Conservation (phyloP, 148 eudicot species). For the Mesembryanthemum crystallinum region DNA sequence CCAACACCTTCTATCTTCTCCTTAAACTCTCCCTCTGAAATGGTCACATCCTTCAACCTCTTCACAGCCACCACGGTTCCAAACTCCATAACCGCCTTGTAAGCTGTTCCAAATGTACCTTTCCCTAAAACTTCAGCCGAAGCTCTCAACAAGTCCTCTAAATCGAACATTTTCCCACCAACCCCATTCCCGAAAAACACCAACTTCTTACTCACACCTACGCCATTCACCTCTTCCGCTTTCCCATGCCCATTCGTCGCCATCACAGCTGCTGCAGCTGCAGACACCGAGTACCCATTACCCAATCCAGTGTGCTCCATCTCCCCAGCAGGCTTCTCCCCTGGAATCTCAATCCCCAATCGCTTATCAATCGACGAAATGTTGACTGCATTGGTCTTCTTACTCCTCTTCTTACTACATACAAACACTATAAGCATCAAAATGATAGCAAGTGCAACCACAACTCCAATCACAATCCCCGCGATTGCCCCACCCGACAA, state of each 20-base stretch:
- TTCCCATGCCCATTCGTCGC: constrained; percentile 29
- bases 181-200: constrained; percentile 62
- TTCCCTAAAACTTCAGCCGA: constrained; percentile 93
- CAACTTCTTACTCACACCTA: constrained; percentile 46
- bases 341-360: constrained; percentile 36
- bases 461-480: constrained; percentile 69
- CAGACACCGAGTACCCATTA: constrained; percentile 37
- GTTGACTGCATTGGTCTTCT: constrained; percentile 40
- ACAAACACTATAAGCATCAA: constrained; percentile 44
- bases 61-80: constrained; percentile 79
- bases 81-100: constrained; percentile 75
- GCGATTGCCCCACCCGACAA: constrained; percentile 77
- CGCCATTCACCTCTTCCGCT: constrained; percentile 29
- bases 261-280: constrained; percentile 39
- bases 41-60: constrained; percentile 76
- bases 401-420: constrained; percentile 45
- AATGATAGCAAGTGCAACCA: constrained; percentile 44
- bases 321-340: constrained; percentile 34
- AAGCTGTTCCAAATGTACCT: constrained; percentile 89
- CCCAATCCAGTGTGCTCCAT: constrained; percentile 25
- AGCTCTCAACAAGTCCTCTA: constrained; percentile 81
- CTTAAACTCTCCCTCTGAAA: constrained; percentile 59
- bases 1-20: constrained; percentile 78
- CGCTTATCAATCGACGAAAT: constrained; percentile 38
- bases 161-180: constrained; percentile 52